Evolutionary conservation across 108 stramenopile genomes (phyloP), one percentile per base, ranked within the genome.

Genomic region (Nitzschia sp.): DNA sequence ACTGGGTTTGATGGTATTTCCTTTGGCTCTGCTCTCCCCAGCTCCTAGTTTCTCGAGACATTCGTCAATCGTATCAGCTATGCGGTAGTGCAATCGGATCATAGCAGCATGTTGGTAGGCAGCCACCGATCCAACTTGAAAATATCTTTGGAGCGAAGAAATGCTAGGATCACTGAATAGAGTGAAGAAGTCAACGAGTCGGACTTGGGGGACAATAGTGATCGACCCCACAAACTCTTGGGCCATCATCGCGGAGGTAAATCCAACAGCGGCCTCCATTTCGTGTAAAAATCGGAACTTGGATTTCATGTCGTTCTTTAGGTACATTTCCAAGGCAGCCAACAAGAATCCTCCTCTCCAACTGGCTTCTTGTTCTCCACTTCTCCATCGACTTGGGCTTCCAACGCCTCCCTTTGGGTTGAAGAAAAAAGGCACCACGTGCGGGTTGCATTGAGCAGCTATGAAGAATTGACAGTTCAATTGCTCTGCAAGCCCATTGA

Each of bases 381-480:
- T 74, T 13, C 86, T 86, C 95, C 95, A 96, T 32, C 95, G 84
- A 70, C 82, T 84, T 23, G 95, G 94, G 24, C 84, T 67, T 3
- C 95, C 95, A 1, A 93, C 92, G 24, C 82, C 88, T 53, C 93
- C 95, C 75, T 92, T 92, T 35, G 77, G 48, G 33, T 86, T 75
- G 72, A 89, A 94, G 48, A 98, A 83, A 71, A 97, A 88, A 2
- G 93, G 91, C 2, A 89, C 89, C 30, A 87, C 68, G 46, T 78
- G 77, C 6, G 93, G 94, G 59, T 97, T 95, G 11, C 80, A 88
- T 75, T 99, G 98, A 0, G 87, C 83, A 36, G 96, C 95, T 42
- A 99, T 64, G 69, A 97, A 98, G 68, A 98, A 98, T 28, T 96
- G 95, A 68, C 97, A 96, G 80, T 98, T 98, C 57, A 99, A 81